phyloP scores from a whole-genome alignment of 1,284 basidiomycete genomes.

The Cutaneotrichosporon mucoides region DNA sequence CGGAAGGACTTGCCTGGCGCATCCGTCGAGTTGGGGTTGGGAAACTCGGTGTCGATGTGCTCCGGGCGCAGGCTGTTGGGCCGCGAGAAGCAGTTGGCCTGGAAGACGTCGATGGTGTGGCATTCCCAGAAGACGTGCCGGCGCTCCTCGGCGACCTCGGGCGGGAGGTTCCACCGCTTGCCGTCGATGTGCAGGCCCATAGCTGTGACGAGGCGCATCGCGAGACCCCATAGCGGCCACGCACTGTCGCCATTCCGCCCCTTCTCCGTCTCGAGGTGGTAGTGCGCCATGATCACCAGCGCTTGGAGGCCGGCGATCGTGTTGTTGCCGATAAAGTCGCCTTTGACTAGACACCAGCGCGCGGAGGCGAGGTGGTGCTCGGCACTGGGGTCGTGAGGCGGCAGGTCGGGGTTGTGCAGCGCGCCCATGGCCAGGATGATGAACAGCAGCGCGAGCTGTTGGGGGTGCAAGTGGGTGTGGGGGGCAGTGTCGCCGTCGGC shows the following conservation, averaged over 20 bases:
- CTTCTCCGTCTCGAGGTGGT: constrained; percentile 29
- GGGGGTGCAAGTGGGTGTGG: constrained; percentile 18
- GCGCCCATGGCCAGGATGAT: constrained; percentile 40
- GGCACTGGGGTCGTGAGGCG: constrained; percentile 34
- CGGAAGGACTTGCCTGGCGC: constrained; percentile 19
- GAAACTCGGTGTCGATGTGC: constrained; percentile 35
- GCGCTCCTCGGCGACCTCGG: constrained; percentile 35
- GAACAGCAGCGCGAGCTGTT: constrained; percentile 37
- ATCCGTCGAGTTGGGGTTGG: constrained; percentile 13
- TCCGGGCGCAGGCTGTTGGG: constrained; percentile 24
- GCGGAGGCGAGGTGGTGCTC: constrained; percentile 32
- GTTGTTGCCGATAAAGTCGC: constrained; percentile 36
- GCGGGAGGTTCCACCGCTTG: constrained; percentile 36
- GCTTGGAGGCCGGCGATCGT: constrained; percentile 40
- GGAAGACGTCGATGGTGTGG: constrained; percentile 29
- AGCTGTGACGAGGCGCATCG: constrained; percentile 23
- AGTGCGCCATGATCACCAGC: constrained; percentile 30
- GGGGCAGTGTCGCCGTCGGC: too few species aligned
- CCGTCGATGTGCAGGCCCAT: constrained; percentile 47
- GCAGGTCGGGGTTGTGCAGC: constrained; percentile 37
- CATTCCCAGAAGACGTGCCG: constrained; percentile 31
- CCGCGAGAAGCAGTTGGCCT: constrained; percentile 34
- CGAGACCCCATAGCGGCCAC: constrained; percentile 43
- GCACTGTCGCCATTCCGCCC: constrained; percentile 36
- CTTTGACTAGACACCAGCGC: constrained; percentile 33